phyloP scores from a whole-genome alignment of 805 yeast genomes.

The Clavispora carvajalis region DNA sequence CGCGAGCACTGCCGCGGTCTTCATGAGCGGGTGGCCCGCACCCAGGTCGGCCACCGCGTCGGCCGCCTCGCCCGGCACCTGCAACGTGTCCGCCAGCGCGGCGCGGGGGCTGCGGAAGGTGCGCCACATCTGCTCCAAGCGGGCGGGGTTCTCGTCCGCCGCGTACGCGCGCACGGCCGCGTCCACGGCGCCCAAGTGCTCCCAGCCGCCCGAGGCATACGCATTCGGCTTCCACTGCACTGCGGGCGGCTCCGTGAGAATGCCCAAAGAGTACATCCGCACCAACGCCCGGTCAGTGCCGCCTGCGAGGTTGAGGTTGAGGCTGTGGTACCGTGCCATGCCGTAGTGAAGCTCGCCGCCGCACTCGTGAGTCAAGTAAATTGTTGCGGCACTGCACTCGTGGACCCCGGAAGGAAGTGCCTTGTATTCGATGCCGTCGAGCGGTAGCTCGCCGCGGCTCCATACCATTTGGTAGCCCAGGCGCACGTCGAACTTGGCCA shows the following conservation, averaged over 20 bases:
- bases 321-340: constrained; percentile 27
- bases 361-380: constrained; percentile 26
- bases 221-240: constrained; percentile 37
- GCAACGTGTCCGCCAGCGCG: constrained; percentile 4
- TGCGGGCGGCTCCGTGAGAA: constrained; percentile 43
- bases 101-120: constrained; percentile 3
- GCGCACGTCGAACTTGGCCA: constrained; percentile 31
- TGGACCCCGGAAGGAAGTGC: constrained; percentile 39
- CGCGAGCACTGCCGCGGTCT: constrained; percentile 42
- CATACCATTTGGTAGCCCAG: constrained; percentile 36
- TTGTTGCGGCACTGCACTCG: constrained; percentile 24
- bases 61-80: not conserved
- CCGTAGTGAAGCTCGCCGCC: constrained; percentile 29
- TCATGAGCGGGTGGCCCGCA: constrained; percentile 38
- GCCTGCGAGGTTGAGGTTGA: constrained; percentile 7
- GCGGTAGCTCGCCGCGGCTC: constrained; percentile 17
- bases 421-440: constrained; percentile 34
- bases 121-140: constrained; percentile 15
- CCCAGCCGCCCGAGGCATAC: constrained; percentile 39
- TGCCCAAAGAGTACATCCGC: constrained; percentile 61
- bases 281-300: constrained; percentile 30
- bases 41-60: constrained; percentile 10
- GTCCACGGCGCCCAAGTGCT: constrained; percentile 33
- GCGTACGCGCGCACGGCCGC: constrained; percentile 21
- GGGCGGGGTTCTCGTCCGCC: constrained; percentile 13